Percentiles rank a stretch among this genome's conserved stretches.
These are phyloP conservation scores for Anthracocystis panici-leucophaei DNA, from an alignment of 1,284 basidiomycete genomes.

Conservation along the genomic window DNA sequence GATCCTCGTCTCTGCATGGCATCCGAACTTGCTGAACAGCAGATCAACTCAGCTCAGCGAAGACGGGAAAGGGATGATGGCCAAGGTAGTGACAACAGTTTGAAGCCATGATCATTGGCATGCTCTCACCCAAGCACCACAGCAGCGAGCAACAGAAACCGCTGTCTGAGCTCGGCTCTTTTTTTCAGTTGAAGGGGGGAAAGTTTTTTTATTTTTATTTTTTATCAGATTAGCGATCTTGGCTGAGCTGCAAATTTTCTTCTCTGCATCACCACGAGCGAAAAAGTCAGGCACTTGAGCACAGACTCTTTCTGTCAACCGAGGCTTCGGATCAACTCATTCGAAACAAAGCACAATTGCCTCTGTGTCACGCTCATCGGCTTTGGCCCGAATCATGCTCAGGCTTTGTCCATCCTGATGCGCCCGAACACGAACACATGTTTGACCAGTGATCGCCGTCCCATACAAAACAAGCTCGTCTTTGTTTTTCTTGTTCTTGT, in stretches of 20 bases:
- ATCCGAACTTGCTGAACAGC: neutral
- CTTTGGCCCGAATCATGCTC: slow-evolving; percentile 1
- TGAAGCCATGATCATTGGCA: too few relatives aligned
- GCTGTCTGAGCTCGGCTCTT: neutral
- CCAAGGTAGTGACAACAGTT: neutral
- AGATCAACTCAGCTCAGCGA: neutral
- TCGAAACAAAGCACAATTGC: neutral
- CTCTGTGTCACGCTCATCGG: slow-evolving; percentile 1
- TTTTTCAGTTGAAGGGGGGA: neutral
- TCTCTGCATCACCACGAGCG: neutral
- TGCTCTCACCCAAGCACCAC: too few relatives aligned
- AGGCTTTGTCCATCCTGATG: neutral
- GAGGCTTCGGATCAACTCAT: neutral
- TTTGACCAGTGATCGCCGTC: slow-evolving; percentile 8
- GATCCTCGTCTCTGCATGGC: neutral
- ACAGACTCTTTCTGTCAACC: neutral
- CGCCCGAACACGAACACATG: neutral
- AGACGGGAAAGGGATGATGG: neutral
- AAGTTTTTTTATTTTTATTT: slow-evolving; percentile 4
- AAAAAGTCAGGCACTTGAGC: slow-evolving; percentile 3
- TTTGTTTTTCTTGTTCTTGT: neutral
- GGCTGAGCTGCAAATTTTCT: slow-evolving; percentile 20
- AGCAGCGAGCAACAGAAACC: too few relatives aligned
- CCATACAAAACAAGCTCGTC: slow-evolving; percentile 8
- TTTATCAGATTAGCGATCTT: slow-evolving; percentile 38